Evolutionary conservation across 1,139 yeast genomes (phyloP), one percentile per base, ranked within the genome.

Genomic region (Meyerozyma guilliermondii): DNA sequence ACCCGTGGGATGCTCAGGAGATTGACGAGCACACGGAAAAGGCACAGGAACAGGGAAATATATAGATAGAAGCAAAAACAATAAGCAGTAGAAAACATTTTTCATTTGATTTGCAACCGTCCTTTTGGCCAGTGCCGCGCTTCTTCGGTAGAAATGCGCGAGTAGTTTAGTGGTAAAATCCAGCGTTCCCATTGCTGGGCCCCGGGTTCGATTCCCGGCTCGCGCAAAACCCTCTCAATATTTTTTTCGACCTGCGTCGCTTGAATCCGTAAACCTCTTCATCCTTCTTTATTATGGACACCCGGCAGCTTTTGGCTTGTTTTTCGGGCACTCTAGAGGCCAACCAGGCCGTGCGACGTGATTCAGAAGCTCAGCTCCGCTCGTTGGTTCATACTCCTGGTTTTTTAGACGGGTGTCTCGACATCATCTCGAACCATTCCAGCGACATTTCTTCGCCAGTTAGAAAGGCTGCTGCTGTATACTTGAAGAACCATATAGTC

Each of bases 261-360:
- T n/a, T n/a, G n/a, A n/a, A n/a, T n/a, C n/a, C n/a, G n/a, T n/a
- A n/a, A n/a, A n/a, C n/a, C 17, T 8, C 14, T 13, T 14, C 11
- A 7, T 27, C 24, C 33, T 10, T 4, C 22, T 26, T 8, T n/a
- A 43, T 8, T 38, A 87, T 87, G 94, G 89, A 87, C 62, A 78
- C 81, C 24, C 66, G 73, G 48, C 68, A 75, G 14, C 71, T 88
- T 38, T 81, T 87, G 57, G 80, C 79, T 53, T 86, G 95, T 63
- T 89, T 92, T 59, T 78, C 84, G 28, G 91, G 87, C 14, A 88
- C 98, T 1, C 72, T 91, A 39, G 82, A 81, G 52, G 81, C 88
- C 0, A 83, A 85, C 55, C 83, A 77, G 43, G 59, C 62, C 17
- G 66, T 76, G 24, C 78, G 96, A 54, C 72, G 68, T 45, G 77